Evolutionary conservation across 345 rosid genomes (phyloP).

Genomic region (Eucalyptus regnans): DNA sequence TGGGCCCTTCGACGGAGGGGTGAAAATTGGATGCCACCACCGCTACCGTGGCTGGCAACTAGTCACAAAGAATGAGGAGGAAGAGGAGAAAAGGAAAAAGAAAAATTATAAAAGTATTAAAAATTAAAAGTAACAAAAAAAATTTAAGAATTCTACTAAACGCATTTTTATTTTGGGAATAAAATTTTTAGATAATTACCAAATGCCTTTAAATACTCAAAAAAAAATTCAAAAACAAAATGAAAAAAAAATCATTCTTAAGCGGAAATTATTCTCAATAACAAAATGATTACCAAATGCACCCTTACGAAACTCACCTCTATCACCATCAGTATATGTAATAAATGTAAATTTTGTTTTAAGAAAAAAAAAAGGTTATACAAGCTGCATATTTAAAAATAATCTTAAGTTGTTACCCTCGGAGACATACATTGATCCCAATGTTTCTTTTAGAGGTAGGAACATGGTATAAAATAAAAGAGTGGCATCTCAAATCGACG

Average conservation of each 20-base stretch:
- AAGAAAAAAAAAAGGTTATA: not conserved
- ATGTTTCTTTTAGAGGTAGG: not conserved
- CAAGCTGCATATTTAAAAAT: not conserved
- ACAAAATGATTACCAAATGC: no score
- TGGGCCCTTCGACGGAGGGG: not conserved
- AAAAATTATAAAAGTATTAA: no score
- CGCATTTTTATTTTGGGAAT: rapidly evolving
- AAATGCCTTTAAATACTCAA: rapidly evolving
- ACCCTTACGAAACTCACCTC: not conserved
- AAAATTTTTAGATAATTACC: rapidly evolving
- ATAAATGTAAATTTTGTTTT: not conserved
- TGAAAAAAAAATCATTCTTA: no score
- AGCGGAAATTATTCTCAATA: rapidly evolving
- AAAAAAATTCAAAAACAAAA: rapidly evolving
- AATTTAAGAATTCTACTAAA: no score
- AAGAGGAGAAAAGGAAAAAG: no score
- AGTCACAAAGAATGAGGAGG: no score
- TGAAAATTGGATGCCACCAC: rapidly evolving
- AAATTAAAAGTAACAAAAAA: no score
- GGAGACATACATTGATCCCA: not conserved
- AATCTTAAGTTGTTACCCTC: not conserved
- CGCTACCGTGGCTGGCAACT: rapidly evolving
- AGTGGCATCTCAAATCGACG: not conserved
- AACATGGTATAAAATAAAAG: not conserved
- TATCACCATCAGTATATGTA: not conserved